Evolutionary conservation across 306 rosid genomes (phyloP), one percentile per base, ranked within the genome.

Genomic region (Vigna hirtella): DNA sequence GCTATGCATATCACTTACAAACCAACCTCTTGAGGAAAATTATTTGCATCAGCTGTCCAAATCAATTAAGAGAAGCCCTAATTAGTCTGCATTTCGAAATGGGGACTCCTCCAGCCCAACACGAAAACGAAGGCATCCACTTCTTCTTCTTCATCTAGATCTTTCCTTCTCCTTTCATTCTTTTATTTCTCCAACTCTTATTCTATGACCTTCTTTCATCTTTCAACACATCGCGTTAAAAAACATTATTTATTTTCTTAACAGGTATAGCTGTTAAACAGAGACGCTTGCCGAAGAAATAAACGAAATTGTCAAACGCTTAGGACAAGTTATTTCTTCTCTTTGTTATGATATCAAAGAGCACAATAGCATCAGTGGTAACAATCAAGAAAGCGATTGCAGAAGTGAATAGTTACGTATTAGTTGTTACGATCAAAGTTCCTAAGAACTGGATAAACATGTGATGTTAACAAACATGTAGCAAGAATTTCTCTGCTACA

Each of bases 31-130:
- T 63, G 36, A 17, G 5, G 49, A 73, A 77, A 67, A 84, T 88
- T 86, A 80, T 86, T 86, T 87, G 73, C 61, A 13, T 70, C 66
- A 68, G 18, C 66, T 58, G 82, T 87, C 89, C 80, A 72, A 72
- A 76, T 88, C 86, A 80, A 62, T 58, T 20, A 70, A 40, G 24
- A 81, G 80, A 73, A 76, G 22, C 67, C 40, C 68, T 20, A 20
- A 20, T 49, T 62, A 47, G 56, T 77, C 55, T 28, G n/a, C 66
- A 66, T 34, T 61, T 73, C 53, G 17, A 42, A 53, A 68, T 79
- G 86, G 85, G 83, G 84, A 77, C 88, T 86, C 63, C 14, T 68
- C 72, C 83, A 82, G 84, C 92, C 86, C 84, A 77, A 73, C 81
- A 79, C 77, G 90, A 89, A 52, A 73, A 87, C 51, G 81, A 85